Evolutionary conservation across 345 rosid genomes (phyloP).

Genomic region (Salix purpurea): DNA sequence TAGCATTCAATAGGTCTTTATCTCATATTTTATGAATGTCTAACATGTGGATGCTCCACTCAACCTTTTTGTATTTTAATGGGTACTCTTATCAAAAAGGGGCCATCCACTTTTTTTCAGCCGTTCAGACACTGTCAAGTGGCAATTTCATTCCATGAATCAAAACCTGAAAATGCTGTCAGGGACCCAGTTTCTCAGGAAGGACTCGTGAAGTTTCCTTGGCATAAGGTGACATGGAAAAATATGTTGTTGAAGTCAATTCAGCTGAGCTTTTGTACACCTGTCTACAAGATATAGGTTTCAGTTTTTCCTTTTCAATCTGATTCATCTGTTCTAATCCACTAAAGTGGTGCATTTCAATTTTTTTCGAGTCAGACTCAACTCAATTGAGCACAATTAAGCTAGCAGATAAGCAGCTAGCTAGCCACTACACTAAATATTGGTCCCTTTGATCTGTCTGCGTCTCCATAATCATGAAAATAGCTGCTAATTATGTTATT

Average conservation of each 20-base stretch:
- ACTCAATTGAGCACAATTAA: neutral
- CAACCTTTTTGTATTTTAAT: constrained; percentile 24
- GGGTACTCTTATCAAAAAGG: constrained; percentile 30
- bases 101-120: constrained; percentile 23
- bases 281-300: neutral
- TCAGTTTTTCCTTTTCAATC: neutral
- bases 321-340: neutral
- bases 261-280: neutral
- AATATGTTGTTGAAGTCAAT: neutral
- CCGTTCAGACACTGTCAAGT: constrained; percentile 7
- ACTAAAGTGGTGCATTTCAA: neutral
- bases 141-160: constrained; percentile 8
- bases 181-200: constrained; percentile 28
- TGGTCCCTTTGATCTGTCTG: neutral
- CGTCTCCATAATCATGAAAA: neutral
- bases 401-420: neutral
- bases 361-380: constrained; percentile 16
- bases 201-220: neutral
- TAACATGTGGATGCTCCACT: constrained; percentile 49
- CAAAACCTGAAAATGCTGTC: constrained; percentile 15
- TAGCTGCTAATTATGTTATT: neutral
- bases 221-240: neutral
- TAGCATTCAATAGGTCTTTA: neutral
- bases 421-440: neutral
- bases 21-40: neutral